Conservation (phyloP, 1,284 basidiomycete genomes). For the Fomitopsis pinicola region DNA sequence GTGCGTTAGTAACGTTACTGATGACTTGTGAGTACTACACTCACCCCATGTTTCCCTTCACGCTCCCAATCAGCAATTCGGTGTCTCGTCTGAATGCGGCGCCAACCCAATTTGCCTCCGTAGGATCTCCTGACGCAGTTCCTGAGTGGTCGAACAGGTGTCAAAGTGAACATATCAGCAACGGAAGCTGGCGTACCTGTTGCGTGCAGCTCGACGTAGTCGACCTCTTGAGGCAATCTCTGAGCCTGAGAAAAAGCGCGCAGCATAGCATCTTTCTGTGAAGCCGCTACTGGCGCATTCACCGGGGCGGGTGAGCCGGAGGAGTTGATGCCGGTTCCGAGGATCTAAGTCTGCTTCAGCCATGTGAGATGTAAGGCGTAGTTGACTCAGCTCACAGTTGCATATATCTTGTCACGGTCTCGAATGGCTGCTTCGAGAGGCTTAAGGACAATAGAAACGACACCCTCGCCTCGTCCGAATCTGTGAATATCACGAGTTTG, state of each 20-base stretch:
- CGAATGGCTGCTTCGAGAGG: constrained; percentile 20
- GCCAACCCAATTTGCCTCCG: constrained; percentile 46
- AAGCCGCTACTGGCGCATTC: constrained; percentile 32
- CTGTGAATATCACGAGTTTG: constrained; percentile 5
- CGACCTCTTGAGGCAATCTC: constrained; percentile 34
- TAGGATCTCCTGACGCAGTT: constrained; percentile 45
- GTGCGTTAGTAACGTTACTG: too few species aligned
- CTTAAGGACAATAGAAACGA: constrained; percentile 24
- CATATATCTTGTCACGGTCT: constrained; percentile 27
- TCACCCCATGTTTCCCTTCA: constrained; percentile 45
- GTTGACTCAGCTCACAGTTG: constrained; percentile 11
- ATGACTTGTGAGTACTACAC: constrained; percentile 6
- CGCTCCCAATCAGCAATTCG: constrained; percentile 37
- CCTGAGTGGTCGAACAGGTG: constrained; percentile 18
- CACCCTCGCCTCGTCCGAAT: constrained; percentile 23
- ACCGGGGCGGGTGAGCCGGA: constrained; percentile 32
- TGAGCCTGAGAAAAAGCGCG: constrained; percentile 26
- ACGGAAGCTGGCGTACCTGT: constrained; percentile 29
- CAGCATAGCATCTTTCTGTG: constrained; percentile 34
- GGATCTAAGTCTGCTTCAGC: constrained; percentile 23
- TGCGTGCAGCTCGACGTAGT: constrained; percentile 45
- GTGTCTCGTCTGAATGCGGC: constrained; percentile 27
- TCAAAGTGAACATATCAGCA: too few species aligned
- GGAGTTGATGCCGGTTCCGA: constrained; percentile 36
- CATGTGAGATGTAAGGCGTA: background rate